A percentile compares a stretch with the other conserved stretches of the same genome.
These are phyloP conservation scores for Rhodotorula sphaerocarpa DNA, from an alignment of 768 basidiomycete genomes.

Conservation along the genomic window DNA sequence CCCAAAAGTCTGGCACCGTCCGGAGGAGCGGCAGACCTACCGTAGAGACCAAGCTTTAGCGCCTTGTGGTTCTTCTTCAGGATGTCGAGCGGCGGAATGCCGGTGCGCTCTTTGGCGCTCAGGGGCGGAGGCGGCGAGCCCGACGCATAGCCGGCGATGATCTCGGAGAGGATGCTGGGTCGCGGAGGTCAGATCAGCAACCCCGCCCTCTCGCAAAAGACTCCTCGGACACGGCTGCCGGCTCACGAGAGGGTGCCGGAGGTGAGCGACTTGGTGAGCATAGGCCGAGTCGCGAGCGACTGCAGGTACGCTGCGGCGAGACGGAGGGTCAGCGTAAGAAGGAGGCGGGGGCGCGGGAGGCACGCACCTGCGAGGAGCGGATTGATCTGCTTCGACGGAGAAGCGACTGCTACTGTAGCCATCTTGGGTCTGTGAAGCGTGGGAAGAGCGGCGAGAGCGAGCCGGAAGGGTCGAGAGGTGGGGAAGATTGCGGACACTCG, in stretches of 20 bases:
- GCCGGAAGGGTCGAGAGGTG: not conserved
- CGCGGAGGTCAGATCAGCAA: not conserved
- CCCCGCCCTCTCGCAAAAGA: too few relatives aligned
- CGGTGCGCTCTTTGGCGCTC: slow-evolving; percentile 41
- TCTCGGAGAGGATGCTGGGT: slow-evolving; percentile 52
- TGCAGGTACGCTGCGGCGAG: slow-evolving; percentile 51
- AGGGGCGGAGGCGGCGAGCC: slow-evolving; percentile 51
- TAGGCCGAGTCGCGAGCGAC: slow-evolving; percentile 59
- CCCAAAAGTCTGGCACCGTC: too few relatives aligned
- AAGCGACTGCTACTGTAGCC: slow-evolving; percentile 19
- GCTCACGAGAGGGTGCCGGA: slow-evolving; percentile 49
- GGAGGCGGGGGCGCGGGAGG: not conserved
- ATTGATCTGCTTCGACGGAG: slow-evolving; percentile 41
- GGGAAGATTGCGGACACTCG: not conserved
- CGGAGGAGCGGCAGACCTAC: slow-evolving; percentile 2
- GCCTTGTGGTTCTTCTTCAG: slow-evolving; percentile 59
- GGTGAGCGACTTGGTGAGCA: slow-evolving; percentile 72
- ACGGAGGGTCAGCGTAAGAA: too few relatives aligned
- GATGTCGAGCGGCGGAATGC: slow-evolving; percentile 33
- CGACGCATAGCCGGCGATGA: slow-evolving; percentile 38
- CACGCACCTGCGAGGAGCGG: slow-evolving; percentile 52
- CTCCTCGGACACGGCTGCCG: not conserved
- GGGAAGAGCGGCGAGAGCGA: not conserved
- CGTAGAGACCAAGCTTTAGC: slow-evolving; percentile 59
- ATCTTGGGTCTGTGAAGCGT: not conserved